Percentiles rank a stretch among this genome's conserved stretches.
Conservation (phyloP, 305 asterid genomes). For the Fraxinus albicans region DNA sequence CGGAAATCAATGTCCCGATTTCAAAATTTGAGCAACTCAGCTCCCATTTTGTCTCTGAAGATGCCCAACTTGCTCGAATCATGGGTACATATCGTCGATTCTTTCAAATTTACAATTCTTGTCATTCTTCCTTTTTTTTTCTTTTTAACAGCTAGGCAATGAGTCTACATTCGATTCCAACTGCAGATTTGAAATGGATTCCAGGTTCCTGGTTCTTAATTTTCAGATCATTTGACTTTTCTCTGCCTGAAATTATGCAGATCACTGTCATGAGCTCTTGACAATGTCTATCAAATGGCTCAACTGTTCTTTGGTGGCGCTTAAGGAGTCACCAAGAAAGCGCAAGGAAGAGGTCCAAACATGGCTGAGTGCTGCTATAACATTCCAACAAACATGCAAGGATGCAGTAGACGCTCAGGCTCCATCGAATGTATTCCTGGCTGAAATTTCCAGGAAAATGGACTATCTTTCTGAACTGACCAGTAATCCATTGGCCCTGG, state of each 20-base stretch:
- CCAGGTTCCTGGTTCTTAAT: background rate
- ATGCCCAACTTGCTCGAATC: conserved; percentile 46
- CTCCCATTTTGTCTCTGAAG: conserved; percentile 45
- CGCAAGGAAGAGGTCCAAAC: conserved; percentile 39
- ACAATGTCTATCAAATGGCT: conserved; percentile 31
- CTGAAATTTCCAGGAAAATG: conserved; percentile 45
- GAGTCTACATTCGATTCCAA: background rate
- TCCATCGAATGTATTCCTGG: conserved; percentile 29
- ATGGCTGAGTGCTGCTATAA: conserved; percentile 44
- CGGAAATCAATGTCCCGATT: conserved; percentile 38
- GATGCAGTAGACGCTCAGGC: conserved; percentile 40
- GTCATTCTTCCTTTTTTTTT: background rate
- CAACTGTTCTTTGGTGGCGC: conserved; percentile 31
- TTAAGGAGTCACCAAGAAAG: conserved; percentile 32
- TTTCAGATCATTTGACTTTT: background rate
- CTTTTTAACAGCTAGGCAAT: background rate
- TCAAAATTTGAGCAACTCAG: conserved; percentile 41
- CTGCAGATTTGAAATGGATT: background rate
- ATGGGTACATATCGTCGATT: conserved; percentile 29
- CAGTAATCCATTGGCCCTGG: conserved; percentile 62
- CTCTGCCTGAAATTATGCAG: conserved; percentile 9
- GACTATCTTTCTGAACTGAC: conserved; percentile 43
- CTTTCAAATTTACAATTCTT: background rate
- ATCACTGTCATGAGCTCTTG: conserved; percentile 33
- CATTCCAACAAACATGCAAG: conserved; percentile 44